phyloP scores from a whole-genome alignment of 495 filamentous ascomycete genomes.

The Choiromyces venosus region DNA sequence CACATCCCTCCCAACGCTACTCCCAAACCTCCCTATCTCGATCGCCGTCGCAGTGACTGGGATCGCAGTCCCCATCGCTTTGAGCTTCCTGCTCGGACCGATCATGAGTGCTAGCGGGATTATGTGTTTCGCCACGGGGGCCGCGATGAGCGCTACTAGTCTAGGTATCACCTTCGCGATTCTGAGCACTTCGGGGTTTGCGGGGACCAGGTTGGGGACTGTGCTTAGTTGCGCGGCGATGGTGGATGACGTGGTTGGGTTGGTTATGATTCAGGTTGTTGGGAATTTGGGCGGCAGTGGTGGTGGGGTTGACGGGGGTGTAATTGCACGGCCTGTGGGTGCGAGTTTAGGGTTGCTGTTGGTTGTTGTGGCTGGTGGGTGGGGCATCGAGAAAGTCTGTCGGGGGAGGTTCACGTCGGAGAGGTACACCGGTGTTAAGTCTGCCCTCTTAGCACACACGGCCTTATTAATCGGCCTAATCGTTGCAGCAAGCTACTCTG shows the following conservation, averaged over 20 bases:
- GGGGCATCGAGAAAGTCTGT: conserved; percentile 16
- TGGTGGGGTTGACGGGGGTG: conserved; percentile 20
- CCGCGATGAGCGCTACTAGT: conserved; percentile 69
- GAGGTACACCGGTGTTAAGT: conserved; percentile 9
- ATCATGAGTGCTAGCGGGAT: conserved; percentile 47
- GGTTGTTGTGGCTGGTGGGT: conserved; percentile 26
- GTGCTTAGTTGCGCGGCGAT: conserved; percentile 69
- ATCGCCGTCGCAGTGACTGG: conserved; percentile 59
- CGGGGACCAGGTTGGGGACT: conserved; percentile 59
- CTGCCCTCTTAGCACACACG: conserved; percentile 46
- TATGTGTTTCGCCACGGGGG: conserved; percentile 68
- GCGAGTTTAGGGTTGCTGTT: conserved; percentile 39
- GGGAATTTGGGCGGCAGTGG: conserved; percentile 47
- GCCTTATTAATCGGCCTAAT: conserved; percentile 48
- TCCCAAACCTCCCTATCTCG: conserved; percentile 57
- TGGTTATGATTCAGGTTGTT: conserved; percentile 67
- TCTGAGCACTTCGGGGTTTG: conserved; percentile 50
- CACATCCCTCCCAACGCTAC: conserved; percentile 56
- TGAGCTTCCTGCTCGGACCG: conserved; percentile 57
- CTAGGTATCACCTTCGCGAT: conserved; percentile 76
- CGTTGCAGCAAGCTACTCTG: conserved; percentile 51
- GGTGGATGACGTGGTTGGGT: conserved; percentile 74
- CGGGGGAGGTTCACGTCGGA: conserved; percentile 14
- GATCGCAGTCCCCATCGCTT: conserved; percentile 58
- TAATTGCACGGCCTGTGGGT: conserved; percentile 39